Evolutionary conservation across 176 grass and related monocot species (phyloP).

Genomic region (Hordeum marinum): DNA sequence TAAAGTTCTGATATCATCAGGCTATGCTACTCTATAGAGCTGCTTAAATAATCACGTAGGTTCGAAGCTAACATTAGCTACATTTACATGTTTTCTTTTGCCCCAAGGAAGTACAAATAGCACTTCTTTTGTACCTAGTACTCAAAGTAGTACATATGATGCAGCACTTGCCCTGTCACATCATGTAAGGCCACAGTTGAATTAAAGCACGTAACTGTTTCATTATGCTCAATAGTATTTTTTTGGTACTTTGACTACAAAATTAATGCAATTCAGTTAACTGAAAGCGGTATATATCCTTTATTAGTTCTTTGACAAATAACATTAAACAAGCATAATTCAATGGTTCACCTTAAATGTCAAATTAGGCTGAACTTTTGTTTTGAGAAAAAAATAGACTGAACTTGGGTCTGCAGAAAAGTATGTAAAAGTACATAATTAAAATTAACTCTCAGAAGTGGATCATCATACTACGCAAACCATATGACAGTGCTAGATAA

Average conservation of each 20-base stretch:
- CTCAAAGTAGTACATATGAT: not conserved
- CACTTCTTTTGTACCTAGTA: not conserved
- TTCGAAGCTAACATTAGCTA: not conserved
- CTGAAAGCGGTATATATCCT: not conserved
- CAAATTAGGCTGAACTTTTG: not conserved
- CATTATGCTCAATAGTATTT: not conserved
- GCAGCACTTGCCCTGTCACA: constrained; percentile 10
- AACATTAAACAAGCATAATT: not conserved
- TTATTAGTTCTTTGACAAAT: not conserved
- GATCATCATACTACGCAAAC: not conserved
- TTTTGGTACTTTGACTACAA: not conserved
- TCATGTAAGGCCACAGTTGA: not conserved
- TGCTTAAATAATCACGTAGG: not conserved
- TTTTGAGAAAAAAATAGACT: not conserved
- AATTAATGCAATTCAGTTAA: not conserved
- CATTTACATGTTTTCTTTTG: not conserved
- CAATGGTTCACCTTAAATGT: not conserved
- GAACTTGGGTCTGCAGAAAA: not conserved
- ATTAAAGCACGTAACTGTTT: not conserved
- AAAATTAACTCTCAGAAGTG: not conserved
- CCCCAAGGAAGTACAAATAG: not conserved
- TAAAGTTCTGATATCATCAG: not conserved
- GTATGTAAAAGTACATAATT: not conserved
- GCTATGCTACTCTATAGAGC: not conserved
- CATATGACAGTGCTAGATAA: not conserved